These are phyloP conservation scores for Stephania yunnanensis DNA, from an alignment of 164 flowering plant genomes.

Conservation along the genomic window DNA sequence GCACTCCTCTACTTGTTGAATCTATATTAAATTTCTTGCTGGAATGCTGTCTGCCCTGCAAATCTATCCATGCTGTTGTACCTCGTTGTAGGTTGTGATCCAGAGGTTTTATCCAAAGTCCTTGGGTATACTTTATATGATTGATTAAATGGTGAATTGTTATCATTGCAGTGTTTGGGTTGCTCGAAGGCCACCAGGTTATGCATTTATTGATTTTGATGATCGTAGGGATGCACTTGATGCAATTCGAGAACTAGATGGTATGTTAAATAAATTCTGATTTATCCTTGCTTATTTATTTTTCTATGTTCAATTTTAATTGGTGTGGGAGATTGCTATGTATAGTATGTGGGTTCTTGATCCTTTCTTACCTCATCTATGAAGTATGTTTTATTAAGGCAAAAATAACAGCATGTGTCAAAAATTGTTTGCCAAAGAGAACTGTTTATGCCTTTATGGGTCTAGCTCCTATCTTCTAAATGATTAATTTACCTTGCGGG, in stretches of 20 bases:
- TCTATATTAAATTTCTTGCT: no score
- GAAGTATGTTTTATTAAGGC: neutral
- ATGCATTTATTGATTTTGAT: slow-evolving; percentile 89
- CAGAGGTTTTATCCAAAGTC: no score
- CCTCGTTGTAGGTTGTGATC: no score
- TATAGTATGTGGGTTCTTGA: neutral
- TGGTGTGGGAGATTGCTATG: neutral
- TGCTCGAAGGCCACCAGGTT: slow-evolving; percentile 92
- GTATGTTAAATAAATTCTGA: slow-evolving; percentile 27
- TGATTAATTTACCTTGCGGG: neutral
- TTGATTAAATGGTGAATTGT: neutral
- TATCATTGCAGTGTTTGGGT: slow-evolving; percentile 76
- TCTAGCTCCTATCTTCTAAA: neutral
- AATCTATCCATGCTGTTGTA: no score
- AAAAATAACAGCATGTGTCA: neutral
- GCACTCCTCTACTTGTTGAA: no score
- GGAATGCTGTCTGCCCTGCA: no score
- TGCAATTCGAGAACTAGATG: slow-evolving; percentile 86
- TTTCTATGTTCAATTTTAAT: neutral
- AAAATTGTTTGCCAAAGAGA: neutral
- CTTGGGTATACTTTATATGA: neutral
- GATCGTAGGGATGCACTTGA: slow-evolving; percentile 84
- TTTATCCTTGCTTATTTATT: neutral
- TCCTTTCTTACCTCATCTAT: neutral
- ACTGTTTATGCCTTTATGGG: neutral